Evolutionary conservation across 768 basidiomycete species (phyloP).

Genomic region (Mrakia blollopis): DNA sequence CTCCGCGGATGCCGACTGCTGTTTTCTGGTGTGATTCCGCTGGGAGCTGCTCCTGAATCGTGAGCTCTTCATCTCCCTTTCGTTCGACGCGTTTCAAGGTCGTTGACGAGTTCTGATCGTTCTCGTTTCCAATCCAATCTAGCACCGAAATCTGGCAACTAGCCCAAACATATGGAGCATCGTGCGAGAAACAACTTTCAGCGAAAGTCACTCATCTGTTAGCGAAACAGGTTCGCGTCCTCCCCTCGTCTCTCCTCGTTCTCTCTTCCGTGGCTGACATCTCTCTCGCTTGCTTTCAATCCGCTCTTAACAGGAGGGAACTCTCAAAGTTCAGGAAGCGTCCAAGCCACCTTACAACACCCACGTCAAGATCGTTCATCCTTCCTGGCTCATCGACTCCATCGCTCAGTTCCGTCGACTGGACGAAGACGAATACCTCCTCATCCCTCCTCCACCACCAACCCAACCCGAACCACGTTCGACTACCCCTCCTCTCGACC

Average conservation of each 20-base stretch:
- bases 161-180: slow-evolving; percentile 83
- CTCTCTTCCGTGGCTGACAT: background rate
- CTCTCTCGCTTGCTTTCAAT: background rate
- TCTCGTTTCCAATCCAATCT: background rate
- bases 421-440: slow-evolving; percentile 70
- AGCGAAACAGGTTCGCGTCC: slow-evolving; percentile 64
- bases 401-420: slow-evolving; percentile 80
- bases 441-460: slow-evolving; percentile 30
- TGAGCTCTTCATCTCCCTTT: slow-evolving; percentile 40
- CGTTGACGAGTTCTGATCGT: background rate
- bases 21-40: slow-evolving; percentile 91
- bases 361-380: slow-evolving; percentile 69
- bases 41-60: slow-evolving; percentile 71
- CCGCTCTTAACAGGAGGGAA: slow-evolving; percentile 59
- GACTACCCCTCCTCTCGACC: background rate
- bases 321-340: slow-evolving; percentile 83
- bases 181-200: slow-evolving; percentile 64
- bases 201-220: slow-evolving; percentile 79
- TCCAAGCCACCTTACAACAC: slow-evolving; percentile 59
- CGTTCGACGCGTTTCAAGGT: background rate
- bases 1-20: slow-evolving; percentile 75
- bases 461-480: slow-evolving; percentile 3
- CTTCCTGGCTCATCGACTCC: slow-evolving; percentile 84
- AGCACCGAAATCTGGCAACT: slow-evolving; percentile 72
- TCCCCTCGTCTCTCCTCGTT: background rate